Base-by-base conservation (phyloP, 129 eudicot genomes). In the Tanacetum coccineum region DNA sequence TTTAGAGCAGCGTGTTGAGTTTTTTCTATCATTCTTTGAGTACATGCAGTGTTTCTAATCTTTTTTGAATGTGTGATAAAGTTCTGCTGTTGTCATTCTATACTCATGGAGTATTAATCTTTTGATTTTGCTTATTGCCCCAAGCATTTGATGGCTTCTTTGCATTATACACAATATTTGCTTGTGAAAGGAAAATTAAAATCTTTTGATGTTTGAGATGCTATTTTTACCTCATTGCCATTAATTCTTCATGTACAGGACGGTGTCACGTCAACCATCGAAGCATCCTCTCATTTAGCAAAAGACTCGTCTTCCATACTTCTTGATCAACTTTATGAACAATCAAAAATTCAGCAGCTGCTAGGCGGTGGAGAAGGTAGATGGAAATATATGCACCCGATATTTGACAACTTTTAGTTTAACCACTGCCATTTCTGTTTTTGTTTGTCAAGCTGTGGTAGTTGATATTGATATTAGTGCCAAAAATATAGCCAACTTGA, bases 311-410 rank as follows among this genome's bases (percentile, higher is more conserved):
- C 64, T 75, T 76, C 68, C 25, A 20, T 61, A 45, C 68, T 66
- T 42, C 60, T 76, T 46, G 76, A 26, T 52, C 72, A 76, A 68
- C 66, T 57, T 39, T 65, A 51, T 65, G 86, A 80, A 48, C 72
- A 66, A 49, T 82, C 98, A 36, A 88, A 88, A 77, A 74, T 76
- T 68, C 87, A 88, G 52, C 80, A 76, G 64, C 76, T 92, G 60
- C 83, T 92, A 49, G 95, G 96, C 25, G 54, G 82, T 25, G 98
- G 95, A 69, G 77, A 77, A 78, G 98, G 98, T 92, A 76, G 17
- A 52, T 26, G n/a, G 46, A 64, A 51, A 32, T 21, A 59, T 70
- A 1, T 60, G 39, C 64, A 30, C 74, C 59, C 50, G 12, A 25
- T 71, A 49, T 22, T 55, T 68, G 21, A 68, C n/a, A 13, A 2